phyloP scores from a whole-genome alignment of 1,284 basidiomycete species.

The Ganoderma leucocontextum region DNA sequence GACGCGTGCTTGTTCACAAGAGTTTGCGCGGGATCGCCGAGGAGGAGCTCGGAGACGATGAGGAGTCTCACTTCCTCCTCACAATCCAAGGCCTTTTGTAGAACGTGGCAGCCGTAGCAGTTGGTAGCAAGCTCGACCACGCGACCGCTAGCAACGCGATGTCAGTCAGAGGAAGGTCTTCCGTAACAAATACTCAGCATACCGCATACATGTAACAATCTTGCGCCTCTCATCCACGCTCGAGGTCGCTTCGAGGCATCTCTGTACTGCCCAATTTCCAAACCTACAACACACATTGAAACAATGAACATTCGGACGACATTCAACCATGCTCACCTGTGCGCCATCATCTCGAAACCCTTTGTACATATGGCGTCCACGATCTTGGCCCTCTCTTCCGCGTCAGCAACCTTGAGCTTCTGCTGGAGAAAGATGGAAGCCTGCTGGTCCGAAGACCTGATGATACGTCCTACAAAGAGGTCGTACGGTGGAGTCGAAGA shows the following conservation, averaged over 20 bases:
- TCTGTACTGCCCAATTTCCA: constrained; percentile 87
- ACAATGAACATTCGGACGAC: constrained; percentile 13
- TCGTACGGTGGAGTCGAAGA: constrained; percentile 83
- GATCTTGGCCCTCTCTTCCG: constrained; percentile 79
- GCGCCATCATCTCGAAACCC: constrained; percentile 90
- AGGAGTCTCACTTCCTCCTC: constrained; percentile 82
- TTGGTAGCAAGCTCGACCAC: constrained; percentile 86
- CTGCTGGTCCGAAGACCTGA: constrained; percentile 86
- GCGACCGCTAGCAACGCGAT: constrained; percentile 59
- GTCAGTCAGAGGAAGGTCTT: not conserved
- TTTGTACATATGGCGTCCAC: constrained; percentile 83
- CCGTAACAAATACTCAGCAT: constrained; percentile 18
- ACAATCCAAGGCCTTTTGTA: constrained; percentile 88
- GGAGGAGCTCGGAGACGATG: constrained; percentile 82
- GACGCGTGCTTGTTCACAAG: constrained; percentile 88
- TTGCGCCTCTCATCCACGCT: constrained; percentile 76
- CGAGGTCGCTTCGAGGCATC: constrained; percentile 80
- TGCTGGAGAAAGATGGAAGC: constrained; percentile 89
- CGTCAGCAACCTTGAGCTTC: constrained; percentile 84
- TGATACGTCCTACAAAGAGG: constrained; percentile 81
- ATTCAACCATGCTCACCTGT: constrained; percentile 57
- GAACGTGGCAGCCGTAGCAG: constrained; percentile 86
- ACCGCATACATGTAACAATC: constrained; percentile 85
- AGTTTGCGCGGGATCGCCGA: constrained; percentile 82
- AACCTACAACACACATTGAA: constrained; percentile 55